phyloP scores from a whole-genome alignment of 1,139 yeast species.

The Candida freyschussii region DNA sequence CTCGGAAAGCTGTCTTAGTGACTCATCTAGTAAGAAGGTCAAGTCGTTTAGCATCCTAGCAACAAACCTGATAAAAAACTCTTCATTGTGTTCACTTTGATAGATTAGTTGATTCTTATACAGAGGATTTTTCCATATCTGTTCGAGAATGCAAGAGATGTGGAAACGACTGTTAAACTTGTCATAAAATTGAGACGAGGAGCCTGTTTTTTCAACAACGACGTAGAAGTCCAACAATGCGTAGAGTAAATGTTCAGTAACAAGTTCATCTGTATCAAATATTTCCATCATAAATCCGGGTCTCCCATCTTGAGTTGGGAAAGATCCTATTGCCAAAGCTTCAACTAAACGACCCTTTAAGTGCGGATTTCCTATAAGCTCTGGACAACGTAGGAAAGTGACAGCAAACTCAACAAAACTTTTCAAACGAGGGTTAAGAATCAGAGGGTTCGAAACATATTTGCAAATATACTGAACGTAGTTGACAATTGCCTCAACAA shows the following conservation, averaged over 20 bases:
- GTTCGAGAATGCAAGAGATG: slow-evolving; percentile 77
- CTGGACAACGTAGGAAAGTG: slow-evolving; percentile 77
- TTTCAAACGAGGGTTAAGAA: slow-evolving; percentile 46
- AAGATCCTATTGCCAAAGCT: slow-evolving; percentile 69
- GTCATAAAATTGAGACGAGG: slow-evolving; percentile 92
- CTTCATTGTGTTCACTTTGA: slow-evolving; percentile 63
- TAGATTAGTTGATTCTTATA: slow-evolving; percentile 64
- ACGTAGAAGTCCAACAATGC: slow-evolving; percentile 87
- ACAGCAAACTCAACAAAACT: slow-evolving; percentile 71
- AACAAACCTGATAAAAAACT: slow-evolving; percentile 84
- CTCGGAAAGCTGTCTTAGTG: slow-evolving; percentile 69
- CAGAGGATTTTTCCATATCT: slow-evolving; percentile 69
- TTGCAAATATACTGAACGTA: slow-evolving; percentile 64
- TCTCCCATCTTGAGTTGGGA: slow-evolving; percentile 49
- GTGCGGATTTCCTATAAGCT: slow-evolving; percentile 86
- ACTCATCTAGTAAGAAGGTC: slow-evolving; percentile 87
- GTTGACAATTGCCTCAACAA: slow-evolving; percentile 77
- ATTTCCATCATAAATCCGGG: slow-evolving; percentile 73
- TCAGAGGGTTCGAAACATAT: slow-evolving; percentile 56
- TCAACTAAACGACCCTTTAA: slow-evolving; percentile 82
- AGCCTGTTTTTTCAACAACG: slow-evolving; percentile 93
- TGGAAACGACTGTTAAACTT: slow-evolving; percentile 88
- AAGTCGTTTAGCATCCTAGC: slow-evolving; percentile 95
- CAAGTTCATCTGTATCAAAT: slow-evolving; percentile 59
- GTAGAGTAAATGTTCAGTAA: slow-evolving; percentile 64